Percentiles rank a stretch among this genome's conserved stretches.
phyloP scores from a whole-genome alignment of 176 grass and related monocot genomes.

The Cenchrus americanus region DNA sequence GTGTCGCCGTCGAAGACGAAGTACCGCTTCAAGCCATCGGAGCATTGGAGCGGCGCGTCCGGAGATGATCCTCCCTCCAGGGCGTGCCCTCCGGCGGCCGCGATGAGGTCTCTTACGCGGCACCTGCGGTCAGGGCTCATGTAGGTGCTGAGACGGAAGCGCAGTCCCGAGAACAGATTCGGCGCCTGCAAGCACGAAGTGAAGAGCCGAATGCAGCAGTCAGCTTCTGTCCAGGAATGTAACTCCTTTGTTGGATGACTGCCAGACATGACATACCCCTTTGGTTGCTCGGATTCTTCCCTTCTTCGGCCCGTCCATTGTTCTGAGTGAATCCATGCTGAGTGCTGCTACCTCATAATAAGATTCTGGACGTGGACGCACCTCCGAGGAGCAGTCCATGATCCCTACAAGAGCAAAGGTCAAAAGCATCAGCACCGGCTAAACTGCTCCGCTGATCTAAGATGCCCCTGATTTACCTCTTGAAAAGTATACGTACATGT shows the following conservation, averaged over 20 bases:
- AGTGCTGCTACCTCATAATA: slow-evolving; percentile 36
- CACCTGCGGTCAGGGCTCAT: slow-evolving; percentile 7
- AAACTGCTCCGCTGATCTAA: not conserved
- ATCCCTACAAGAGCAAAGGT: slow-evolving; percentile 45
- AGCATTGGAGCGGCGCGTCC: not conserved
- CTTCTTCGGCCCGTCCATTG: slow-evolving; percentile 32
- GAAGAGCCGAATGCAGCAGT: not conserved
- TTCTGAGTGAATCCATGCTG: not conserved
- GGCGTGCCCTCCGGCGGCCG: slow-evolving; percentile 15
- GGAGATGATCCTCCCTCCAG: not conserved
- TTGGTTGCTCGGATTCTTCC: slow-evolving; percentile 40
- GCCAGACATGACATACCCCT: slow-evolving; percentile 42
- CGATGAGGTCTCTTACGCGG: slow-evolving; percentile 13
- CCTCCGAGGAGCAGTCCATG: not conserved
- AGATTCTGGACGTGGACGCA: slow-evolving; percentile 18
- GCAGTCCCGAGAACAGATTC: slow-evolving; percentile 41
- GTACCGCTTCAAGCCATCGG: not conserved
- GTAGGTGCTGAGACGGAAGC: slow-evolving; percentile 49
- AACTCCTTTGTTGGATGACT: not conserved
- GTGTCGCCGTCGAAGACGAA: slow-evolving; percentile 22
- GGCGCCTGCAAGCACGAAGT: slow-evolving; percentile 21
- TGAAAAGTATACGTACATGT: not conserved
- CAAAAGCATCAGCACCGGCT: not conserved
- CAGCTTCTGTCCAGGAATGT: not conserved
- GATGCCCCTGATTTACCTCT: not conserved